Evolutionary conservation across 106 monocot species (phyloP).

Genomic region (Phalaenopsis equestris): DNA sequence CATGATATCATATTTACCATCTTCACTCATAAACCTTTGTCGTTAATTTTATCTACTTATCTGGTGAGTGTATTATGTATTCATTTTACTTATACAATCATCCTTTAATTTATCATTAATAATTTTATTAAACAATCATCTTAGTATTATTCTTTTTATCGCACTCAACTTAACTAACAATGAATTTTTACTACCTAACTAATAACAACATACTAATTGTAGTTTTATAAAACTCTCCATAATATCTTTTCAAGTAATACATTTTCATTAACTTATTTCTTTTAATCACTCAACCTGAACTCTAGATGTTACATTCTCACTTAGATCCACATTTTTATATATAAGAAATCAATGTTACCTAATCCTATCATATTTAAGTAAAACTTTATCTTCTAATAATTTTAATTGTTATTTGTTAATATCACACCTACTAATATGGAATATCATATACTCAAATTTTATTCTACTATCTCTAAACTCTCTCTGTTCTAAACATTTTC

Average conservation of each 20-base stretch:
- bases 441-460: too few species aligned
- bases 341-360: too few species aligned
- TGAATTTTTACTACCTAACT: background rate
- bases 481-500: too few species aligned
- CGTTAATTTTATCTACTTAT: background rate
- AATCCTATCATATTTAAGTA: too few species aligned
- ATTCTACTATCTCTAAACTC: too few species aligned
- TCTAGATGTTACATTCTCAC: background rate
- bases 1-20: background rate
- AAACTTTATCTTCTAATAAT: too few species aligned
- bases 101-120: background rate
- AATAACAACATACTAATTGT: background rate
- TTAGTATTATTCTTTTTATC: background rate
- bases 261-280: background rate
- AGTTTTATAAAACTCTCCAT: background rate
- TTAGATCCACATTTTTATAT: too few species aligned
- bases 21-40: too few species aligned
- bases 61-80: too few species aligned
- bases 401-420: too few species aligned
- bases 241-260: background rate
- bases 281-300: background rate
- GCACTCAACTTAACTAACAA: background rate
- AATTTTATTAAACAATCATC: background rate
- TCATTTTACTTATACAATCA: background rate
- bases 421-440: too few species aligned